A percentile compares a stretch with the other conserved stretches of the same genome.
phyloP scores from a whole-genome alignment of 2,329 filamentous ascomycete genomes.

The Neopestalotiopsis rosae region DNA sequence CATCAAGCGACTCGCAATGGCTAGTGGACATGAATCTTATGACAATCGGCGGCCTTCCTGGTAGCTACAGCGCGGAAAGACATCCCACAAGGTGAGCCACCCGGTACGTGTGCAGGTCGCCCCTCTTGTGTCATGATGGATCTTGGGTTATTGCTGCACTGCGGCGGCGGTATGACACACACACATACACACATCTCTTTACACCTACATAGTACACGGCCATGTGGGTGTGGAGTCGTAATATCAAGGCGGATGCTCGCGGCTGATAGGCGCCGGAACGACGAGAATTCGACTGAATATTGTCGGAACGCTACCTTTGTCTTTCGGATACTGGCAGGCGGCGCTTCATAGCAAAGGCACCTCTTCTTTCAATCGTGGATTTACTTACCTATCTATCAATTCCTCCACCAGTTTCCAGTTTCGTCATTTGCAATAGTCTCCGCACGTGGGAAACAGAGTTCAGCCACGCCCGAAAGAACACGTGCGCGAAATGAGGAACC shows the following conservation, averaged over 20 bases:
- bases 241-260: conserved; percentile 12
- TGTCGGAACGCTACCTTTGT: not conserved
- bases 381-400: not conserved
- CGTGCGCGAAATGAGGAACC: conserved; percentile 5
- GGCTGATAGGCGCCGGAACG: conserved; percentile 5
- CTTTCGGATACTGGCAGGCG: not conserved
- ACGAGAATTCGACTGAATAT: not conserved
- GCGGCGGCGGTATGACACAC: conserved; percentile 13
- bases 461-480: conserved; percentile 13
- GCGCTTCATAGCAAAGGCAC: not conserved
- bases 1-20: not conserved
- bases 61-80: not conserved
- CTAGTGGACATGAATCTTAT: conserved; percentile 8
- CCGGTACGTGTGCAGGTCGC: not conserved
- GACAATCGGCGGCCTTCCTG: conserved; percentile 9
- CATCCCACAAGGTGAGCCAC: not conserved
- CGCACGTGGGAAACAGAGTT: conserved; percentile 9
- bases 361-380: not conserved
- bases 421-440: not conserved
- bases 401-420: not conserved
- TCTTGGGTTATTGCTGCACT: conserved; percentile 8
- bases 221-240: conserved; percentile 15
- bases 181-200: too few relatives aligned
- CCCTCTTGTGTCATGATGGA: conserved; percentile 14
- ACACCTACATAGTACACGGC: not conserved